These are phyloP conservation scores for Leptodontidium sp. DNA, from an alignment of 2,329 filamentous ascomycete species.

Conservation along the genomic window DNA sequence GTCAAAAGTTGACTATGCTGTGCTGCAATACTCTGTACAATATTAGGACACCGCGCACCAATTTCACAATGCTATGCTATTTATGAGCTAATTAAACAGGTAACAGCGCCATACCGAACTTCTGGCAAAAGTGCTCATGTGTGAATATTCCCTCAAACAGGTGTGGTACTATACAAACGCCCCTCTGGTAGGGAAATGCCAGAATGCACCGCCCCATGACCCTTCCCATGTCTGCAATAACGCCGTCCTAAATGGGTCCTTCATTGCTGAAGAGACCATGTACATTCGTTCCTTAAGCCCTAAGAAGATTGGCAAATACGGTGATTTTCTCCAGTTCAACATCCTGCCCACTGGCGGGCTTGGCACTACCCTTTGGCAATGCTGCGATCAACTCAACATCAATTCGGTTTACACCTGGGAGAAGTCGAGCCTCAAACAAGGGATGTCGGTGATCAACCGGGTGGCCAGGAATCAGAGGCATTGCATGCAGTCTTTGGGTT, in stretches of 20 bases:
- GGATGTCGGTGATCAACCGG: conserved; percentile 64
- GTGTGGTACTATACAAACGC: conserved; percentile 25
- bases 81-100: conserved; percentile 6
- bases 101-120: background rate
- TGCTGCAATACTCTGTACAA: background rate
- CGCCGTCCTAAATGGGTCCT: conserved; percentile 18
- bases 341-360: conserved; percentile 64
- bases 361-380: conserved; percentile 64
- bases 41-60: too few species aligned
- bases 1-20: background rate
- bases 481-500: conserved; percentile 60
- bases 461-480: conserved; percentile 61
- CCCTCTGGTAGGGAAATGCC: background rate
- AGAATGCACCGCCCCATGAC: conserved; percentile 25
- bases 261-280: conserved; percentile 5
- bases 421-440: conserved; percentile 78
- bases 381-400: conserved; percentile 81
- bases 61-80: conserved; percentile 8
- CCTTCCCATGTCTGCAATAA: conserved; percentile 22
- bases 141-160: conserved; percentile 13
- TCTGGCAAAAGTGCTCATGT: background rate
- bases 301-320: conserved; percentile 75
- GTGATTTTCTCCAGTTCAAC: conserved; percentile 82
- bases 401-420: conserved; percentile 77
- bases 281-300: conserved; percentile 36